Conservation (phyloP, 2,329 filamentous ascomycete genomes). For the Chaetomium olivaceum region DNA sequence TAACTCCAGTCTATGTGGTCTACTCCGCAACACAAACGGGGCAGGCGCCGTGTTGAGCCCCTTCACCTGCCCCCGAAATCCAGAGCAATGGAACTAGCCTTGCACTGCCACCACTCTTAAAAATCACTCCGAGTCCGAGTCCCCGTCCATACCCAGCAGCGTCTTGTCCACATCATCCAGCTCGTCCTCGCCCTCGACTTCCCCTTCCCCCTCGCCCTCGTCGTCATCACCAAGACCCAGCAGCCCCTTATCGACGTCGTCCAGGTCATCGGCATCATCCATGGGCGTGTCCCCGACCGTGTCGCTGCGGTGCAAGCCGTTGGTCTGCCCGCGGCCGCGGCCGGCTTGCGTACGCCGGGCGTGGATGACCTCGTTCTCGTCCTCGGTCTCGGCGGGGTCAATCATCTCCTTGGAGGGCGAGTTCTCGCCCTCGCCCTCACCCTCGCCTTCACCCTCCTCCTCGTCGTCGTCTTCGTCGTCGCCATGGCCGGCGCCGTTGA, state of each 20-base stretch:
- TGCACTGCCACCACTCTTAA: not conserved
- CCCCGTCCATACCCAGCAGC: conserved; percentile 39
- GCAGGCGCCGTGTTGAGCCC: not conserved
- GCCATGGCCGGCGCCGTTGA: conserved; percentile 24
- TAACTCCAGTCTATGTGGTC: conserved; percentile 1
- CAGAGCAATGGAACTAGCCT: not conserved
- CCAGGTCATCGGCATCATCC: conserved; percentile 53
- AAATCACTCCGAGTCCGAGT: conserved; percentile 39
- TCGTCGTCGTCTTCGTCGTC: conserved; percentile 32
- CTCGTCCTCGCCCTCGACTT: conserved; percentile 50
- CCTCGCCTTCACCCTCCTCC: conserved; percentile 37
- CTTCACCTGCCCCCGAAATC: not conserved
- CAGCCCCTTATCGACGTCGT: conserved; percentile 57
- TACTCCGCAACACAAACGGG: not conserved
- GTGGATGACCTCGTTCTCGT: conserved; percentile 31
- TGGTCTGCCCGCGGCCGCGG: conserved; percentile 31
- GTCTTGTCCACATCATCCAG: conserved; percentile 44
- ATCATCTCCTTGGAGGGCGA: conserved; percentile 27
- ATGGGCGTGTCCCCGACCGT: conserved; percentile 48
- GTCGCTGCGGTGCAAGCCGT: conserved; percentile 36
- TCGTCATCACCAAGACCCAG: conserved; percentile 45
- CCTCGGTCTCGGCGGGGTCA: conserved; percentile 37
- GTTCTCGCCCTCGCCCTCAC: conserved; percentile 22
- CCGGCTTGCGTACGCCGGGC: conserved; percentile 21
- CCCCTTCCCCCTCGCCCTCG: conserved; percentile 49